Evolutionary conservation across 768 basidiomycete genomes (phyloP), one percentile per base, ranked within the genome.

Genomic region (Auriscalpium orientale): DNA sequence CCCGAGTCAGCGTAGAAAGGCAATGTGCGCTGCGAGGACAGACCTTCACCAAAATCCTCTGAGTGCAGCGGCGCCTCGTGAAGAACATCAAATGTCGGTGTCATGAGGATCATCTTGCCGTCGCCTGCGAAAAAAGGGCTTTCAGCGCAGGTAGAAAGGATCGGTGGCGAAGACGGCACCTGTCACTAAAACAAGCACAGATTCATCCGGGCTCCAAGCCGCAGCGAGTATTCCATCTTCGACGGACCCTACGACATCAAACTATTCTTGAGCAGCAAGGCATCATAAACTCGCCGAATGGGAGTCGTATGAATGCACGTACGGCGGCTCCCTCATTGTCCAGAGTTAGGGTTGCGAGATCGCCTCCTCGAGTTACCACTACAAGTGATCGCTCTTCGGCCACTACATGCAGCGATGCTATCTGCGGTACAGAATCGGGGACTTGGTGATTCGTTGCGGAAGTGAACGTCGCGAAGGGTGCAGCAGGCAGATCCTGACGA

Each of bases 141-240:
- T 53, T 10, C 7, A 15, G 46, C 10, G 9, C n/a, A 49, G 22
- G 2, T n/a, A 11, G 18, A 50, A 48, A 50, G 18, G 44, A 11
- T 12, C 3, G 28, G 8, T 33, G 18, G 36, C 20, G 33, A 57
- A 74, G 28, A 28, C 28, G 7, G 48, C 57, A 86, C 93, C 89
- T 46, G 92, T 97, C 7, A 89, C 76, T 20, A 98, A 74, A 1
- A 82, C 82, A 12, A 99, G 74, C n/a, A 91, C 72, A 8, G 90
- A 84, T 54, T 95, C 91, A 67, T 99, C 97, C 4, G 95, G 92
- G 59, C 86, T 86, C 95, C 95, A 98, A 12, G 80, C 75, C 11
- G 91, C 94, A 1, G 87, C 84, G 34, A 82, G 70, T 50, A 99
- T 85, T 0, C 91, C 93, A 11, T 83, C 76, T 54, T 97, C 95